These are phyloP conservation scores for Triticum dicoccoides DNA, from an alignment of 176 grass and related monocot species.

Conservation along the genomic window DNA sequence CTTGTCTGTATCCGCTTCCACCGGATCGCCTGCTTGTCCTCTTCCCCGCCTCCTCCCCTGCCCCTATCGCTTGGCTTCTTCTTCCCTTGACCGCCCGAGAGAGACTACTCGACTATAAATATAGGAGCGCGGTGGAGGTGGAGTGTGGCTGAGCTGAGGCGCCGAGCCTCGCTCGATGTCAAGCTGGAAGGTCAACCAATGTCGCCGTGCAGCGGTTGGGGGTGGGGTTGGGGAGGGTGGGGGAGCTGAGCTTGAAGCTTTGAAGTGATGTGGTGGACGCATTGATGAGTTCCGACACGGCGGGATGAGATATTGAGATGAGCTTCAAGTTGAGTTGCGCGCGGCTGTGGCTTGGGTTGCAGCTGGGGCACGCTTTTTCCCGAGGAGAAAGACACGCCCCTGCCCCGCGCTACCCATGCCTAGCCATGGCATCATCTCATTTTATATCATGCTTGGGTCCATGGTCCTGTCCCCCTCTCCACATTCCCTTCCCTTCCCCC, in stretches of 20 bases:
- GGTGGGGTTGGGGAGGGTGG: neutral
- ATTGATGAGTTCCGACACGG: constrained; percentile 16
- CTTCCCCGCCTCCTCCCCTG: constrained; percentile 25
- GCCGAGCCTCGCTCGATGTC: too few species aligned
- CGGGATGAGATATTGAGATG: neutral
- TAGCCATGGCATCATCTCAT: constrained; percentile 12
- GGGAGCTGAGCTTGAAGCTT: neutral
- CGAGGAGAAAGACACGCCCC: constrained; percentile 11
- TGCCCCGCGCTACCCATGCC: neutral
- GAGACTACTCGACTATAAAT: too few species aligned
- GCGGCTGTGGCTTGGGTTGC: neutral
- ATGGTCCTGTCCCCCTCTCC: constrained; percentile 41
- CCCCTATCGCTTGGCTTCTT: neutral
- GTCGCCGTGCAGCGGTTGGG: neutral
- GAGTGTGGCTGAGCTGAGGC: too few species aligned
- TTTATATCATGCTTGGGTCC: constrained; percentile 30
- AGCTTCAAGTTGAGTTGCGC: too few species aligned
- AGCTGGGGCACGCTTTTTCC: constrained; percentile 6
- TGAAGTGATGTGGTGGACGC: neutral
- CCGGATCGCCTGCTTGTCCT: neutral
- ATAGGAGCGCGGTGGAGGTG: too few species aligned
- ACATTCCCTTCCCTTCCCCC: constrained; percentile 19
- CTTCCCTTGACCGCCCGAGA: neutral
- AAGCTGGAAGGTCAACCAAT: constrained; percentile 15
- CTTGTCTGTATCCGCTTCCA: neutral